phyloP scores from a whole-genome alignment of 2,329 filamentous ascomycete genomes.

The Drechslera avenae region DNA sequence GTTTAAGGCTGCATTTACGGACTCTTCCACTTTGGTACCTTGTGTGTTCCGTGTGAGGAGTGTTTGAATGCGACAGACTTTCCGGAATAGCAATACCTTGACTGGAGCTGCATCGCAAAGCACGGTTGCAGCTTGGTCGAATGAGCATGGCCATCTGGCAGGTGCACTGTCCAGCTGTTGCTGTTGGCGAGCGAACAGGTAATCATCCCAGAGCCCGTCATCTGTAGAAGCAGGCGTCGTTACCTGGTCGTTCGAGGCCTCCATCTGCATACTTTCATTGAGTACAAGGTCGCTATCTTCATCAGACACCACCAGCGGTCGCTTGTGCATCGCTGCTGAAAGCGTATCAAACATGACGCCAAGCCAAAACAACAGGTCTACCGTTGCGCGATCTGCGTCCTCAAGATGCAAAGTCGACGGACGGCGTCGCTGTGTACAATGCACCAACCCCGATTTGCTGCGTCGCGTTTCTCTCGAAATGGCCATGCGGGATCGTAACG shows the following conservation, averaged over 20 bases:
- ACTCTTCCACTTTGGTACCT: slow-evolving; percentile 53
- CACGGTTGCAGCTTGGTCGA: slow-evolving; percentile 56
- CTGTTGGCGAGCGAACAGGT: slow-evolving; percentile 43
- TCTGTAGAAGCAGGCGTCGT: background rate
- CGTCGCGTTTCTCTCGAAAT: slow-evolving; percentile 23
- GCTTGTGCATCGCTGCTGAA: slow-evolving; percentile 59
- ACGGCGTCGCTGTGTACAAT: slow-evolving; percentile 19
- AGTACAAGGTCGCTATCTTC: slow-evolving; percentile 52
- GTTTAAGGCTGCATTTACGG: slow-evolving; percentile 55
- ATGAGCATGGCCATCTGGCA: slow-evolving; percentile 61
- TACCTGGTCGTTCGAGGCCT: background rate
- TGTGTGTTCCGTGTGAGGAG: slow-evolving; percentile 51
- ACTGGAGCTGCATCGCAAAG: slow-evolving; percentile 62
- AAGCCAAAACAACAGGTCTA: slow-evolving; percentile 63
- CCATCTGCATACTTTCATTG: slow-evolving; percentile 15
- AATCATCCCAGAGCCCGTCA: slow-evolving; percentile 48
- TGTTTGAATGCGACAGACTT: slow-evolving; percentile 62
- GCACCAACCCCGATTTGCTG: slow-evolving; percentile 11
- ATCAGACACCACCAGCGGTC: slow-evolving; percentile 53
- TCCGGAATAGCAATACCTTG: slow-evolving; percentile 64
- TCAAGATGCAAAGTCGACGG: slow-evolving; percentile 30
- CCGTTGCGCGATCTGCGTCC: slow-evolving; percentile 52
- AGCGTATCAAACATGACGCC: slow-evolving; percentile 65
- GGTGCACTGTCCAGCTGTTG: slow-evolving; percentile 19
- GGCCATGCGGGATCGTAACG: slow-evolving; percentile 38